Evolutionary conservation across 1,139 yeast species (phyloP), one percentile per base, ranked within the genome.

Genomic region (Magnusiomyces suaveolens): DNA sequence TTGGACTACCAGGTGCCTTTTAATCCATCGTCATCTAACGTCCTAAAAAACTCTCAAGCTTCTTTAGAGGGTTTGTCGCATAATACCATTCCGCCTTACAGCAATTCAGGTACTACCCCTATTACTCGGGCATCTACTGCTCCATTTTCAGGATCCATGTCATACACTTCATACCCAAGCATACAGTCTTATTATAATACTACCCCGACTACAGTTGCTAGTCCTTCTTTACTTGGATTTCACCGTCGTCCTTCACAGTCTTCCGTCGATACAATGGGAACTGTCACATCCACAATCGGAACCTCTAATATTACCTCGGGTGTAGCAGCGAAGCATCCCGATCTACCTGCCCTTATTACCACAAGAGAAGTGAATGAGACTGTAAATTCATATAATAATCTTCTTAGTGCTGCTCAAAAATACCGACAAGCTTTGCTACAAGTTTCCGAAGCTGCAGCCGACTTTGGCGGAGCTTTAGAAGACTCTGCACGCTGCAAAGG

Each of bases 391-490:
- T 82, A 82, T 63, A 68, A 70, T 24, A 73, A 72, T 3, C 71
- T 85, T 51, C 63, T 81, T 26, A 64, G 65, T 1, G 78, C 83
- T 36, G 83, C 92, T 0, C 72, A 70, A 18, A 69, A 68, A 16
- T 81, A 84, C 61, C 70, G 81, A 18, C 62, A 68, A 14, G 79
- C 85, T 1, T 69, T 87, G 56, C 61, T 72, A 25, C 65, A 66
- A 2, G 77, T 83, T 26, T 76, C 89, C 0, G 69, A 69, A 24
- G 83, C 88, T 0, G 87, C 95, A 8, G 83, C 83, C 36, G 83
- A 80, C 54, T 81, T 88, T 66, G 96, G 95, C 0, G 72, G 74
- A 6, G 82, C 92, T 1, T 70, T 87, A 57, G 95, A 87, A 63
- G 77, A 76, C 33, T 76, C 83, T 56, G 87, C 95, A 0, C 76